Percentiles rank a stretch among this genome's conserved stretches.
Conservation (phyloP, 129 eudicot species). For the Flaveria linearis region DNA sequence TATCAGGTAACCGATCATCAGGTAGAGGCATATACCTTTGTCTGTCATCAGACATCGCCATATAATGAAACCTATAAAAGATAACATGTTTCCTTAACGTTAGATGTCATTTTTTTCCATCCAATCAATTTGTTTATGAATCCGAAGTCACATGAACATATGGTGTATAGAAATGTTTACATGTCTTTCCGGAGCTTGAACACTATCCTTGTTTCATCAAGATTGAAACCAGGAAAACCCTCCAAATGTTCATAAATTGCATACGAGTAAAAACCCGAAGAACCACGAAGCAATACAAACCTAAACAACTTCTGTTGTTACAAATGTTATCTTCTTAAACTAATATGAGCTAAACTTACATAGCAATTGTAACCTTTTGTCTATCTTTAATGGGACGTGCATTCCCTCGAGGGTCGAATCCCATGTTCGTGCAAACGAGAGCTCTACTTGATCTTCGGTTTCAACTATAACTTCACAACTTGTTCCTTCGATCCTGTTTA, state of each 20-base stretch:
- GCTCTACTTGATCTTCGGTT: conserved; percentile 68
- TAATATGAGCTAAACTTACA: not conserved
- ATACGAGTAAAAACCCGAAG: conserved; percentile 82
- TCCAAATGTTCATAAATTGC: conserved; percentile 69
- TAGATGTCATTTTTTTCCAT: not conserved
- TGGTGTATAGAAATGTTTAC: conserved; percentile 35
- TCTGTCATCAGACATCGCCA: conserved; percentile 82
- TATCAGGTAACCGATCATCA: conserved; percentile 56
- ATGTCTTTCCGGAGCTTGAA: conserved; percentile 83
- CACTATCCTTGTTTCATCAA: conserved; percentile 68
- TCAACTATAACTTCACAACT: conserved; percentile 56
- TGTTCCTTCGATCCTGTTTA: conserved; percentile 63
- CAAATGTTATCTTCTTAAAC: not conserved
- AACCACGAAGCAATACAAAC: conserved; percentile 67
- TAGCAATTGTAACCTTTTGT: conserved; percentile 56
- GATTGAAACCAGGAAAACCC: conserved; percentile 76
- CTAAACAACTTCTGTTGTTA: conserved; percentile 36
- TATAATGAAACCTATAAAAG: conserved; percentile 68
- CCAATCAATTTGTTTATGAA: not conserved
- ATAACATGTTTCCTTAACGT: not conserved
- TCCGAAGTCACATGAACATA: too few species aligned
- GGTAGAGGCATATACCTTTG: conserved; percentile 78
- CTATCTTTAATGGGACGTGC: conserved; percentile 57
- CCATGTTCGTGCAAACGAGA: conserved; percentile 66
- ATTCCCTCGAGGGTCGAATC: conserved; percentile 45